Percentiles rank a stretch among this genome's conserved stretches.
Evolutionary conservation across 768 basidiomycete species (phyloP).

Genomic region (Clitopilus hobsonii): DNA sequence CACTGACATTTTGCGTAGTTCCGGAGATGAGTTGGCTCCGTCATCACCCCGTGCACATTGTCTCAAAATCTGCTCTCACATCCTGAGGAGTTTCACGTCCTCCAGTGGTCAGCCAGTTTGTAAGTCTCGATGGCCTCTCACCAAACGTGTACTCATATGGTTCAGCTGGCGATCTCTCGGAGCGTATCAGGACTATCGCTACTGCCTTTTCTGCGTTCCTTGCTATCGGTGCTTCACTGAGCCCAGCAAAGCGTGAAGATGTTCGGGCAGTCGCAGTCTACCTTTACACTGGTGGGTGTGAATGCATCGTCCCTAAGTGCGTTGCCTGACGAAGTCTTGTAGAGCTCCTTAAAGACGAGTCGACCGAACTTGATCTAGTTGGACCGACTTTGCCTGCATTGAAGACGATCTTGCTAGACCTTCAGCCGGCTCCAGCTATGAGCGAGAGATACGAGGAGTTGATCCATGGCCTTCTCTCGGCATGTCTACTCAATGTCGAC

Average conservation of each 20-base stretch:
- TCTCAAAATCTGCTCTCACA: slow-evolving; percentile 76
- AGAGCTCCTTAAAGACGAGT: slow-evolving; percentile 88
- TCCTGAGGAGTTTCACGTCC: slow-evolving; percentile 65
- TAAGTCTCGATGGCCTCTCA: slow-evolving; percentile 18
- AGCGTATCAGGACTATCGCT: slow-evolving; percentile 61
- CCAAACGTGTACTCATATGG: neutral
- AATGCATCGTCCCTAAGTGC: neutral
- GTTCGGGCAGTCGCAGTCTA: slow-evolving; percentile 74
- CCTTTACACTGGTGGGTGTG: slow-evolving; percentile 65
- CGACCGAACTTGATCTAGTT: slow-evolving; percentile 70
- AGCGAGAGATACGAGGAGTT: slow-evolving; percentile 50
- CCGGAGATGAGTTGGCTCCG: slow-evolving; percentile 32
- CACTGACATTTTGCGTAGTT: slow-evolving; percentile 10
- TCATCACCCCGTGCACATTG: slow-evolving; percentile 62
- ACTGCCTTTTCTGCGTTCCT: slow-evolving; percentile 59
- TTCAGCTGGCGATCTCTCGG: slow-evolving; percentile 47
- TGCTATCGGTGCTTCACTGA: slow-evolving; percentile 53
- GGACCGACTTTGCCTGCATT: slow-evolving; percentile 78
- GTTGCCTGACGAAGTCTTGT: neutral
- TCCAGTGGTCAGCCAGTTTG: slow-evolving; percentile 48
- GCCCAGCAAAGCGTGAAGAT: slow-evolving; percentile 60
- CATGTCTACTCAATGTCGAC: slow-evolving; percentile 82
- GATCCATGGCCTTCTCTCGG: slow-evolving; percentile 79
- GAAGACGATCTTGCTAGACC: slow-evolving; percentile 59
- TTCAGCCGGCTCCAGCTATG: slow-evolving; percentile 11